Conservation (phyloP, 352 stramenopile genomes). For the Pythium insidiosum region DNA sequence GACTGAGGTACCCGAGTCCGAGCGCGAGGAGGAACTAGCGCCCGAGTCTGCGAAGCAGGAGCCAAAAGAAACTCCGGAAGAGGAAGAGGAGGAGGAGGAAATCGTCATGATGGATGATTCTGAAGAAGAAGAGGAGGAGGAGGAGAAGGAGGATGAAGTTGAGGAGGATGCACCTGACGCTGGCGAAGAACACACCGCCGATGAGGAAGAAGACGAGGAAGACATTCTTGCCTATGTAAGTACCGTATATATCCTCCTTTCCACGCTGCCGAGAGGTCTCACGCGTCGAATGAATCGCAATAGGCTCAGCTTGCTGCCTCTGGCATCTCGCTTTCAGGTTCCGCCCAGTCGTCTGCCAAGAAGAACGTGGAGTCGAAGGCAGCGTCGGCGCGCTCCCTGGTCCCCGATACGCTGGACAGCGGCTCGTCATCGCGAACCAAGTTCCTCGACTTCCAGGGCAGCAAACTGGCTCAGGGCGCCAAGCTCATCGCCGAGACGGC, state of each 20-base stretch:
- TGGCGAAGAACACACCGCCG: constrained; percentile 4
- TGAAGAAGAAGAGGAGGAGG: constrained; percentile 25
- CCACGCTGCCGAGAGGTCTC: not conserved
- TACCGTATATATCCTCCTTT: constrained; percentile 1
- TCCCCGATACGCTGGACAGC: constrained; percentile 44
- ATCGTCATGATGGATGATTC: constrained; percentile 36
- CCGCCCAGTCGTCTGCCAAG: not conserved
- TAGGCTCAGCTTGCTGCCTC: constrained; percentile 18
- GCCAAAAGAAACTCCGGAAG: constrained; percentile 1
- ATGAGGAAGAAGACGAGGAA: constrained; percentile 26
- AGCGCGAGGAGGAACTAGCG: too few species aligned
- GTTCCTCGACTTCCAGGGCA: constrained; percentile 39
- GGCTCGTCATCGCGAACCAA: constrained; percentile 37
- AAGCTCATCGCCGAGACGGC: constrained; percentile 34
- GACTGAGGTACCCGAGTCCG: not conserved
- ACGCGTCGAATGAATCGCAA: not conserved
- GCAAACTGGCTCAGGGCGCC: constrained; percentile 22
- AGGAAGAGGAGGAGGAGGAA: constrained; percentile 15
- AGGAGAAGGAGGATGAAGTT: constrained; percentile 10
- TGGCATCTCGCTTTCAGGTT: constrained; percentile 11
- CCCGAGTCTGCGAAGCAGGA: too few species aligned
- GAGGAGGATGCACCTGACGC: constrained; percentile 3
- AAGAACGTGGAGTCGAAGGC: not conserved
- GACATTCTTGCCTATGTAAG: constrained; percentile 49
- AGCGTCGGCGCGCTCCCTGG: constrained; percentile 1